Percentiles rank a stretch among this genome's conserved stretches.
Evolutionary conservation across 495 filamentous ascomycete genomes (phyloP).

Genomic region (Hypoxylon subgilvum): DNA sequence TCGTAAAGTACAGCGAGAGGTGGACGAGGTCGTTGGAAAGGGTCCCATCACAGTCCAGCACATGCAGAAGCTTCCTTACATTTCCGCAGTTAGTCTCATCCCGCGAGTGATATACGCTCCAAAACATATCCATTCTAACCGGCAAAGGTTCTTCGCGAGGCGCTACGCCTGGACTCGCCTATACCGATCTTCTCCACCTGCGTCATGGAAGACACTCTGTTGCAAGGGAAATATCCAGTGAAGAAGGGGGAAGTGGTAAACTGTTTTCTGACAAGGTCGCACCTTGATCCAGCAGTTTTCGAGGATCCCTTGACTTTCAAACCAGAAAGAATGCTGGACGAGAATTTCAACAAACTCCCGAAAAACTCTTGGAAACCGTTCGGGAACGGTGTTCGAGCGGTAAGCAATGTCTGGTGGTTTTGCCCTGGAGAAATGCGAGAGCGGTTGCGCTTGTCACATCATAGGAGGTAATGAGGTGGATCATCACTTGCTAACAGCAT

Average conservation of each 20-base stretch:
- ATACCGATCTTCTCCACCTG: constrained; percentile 60
- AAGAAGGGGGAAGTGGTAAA: constrained; percentile 60
- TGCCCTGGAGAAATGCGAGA: no score
- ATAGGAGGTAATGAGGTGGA: no score
- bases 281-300: constrained; percentile 51
- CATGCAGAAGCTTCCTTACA: constrained; percentile 65
- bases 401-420: not conserved
- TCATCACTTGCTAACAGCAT: not conserved
- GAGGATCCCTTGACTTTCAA: constrained; percentile 57
- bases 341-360: constrained; percentile 59
- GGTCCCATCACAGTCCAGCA: constrained; percentile 65
- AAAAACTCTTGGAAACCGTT: constrained; percentile 57
- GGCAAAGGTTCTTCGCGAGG: constrained; percentile 60
- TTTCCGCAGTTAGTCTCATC: constrained; percentile 47
- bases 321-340: constrained; percentile 65
- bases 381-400: constrained; percentile 19
- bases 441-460: no score
- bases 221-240: constrained; percentile 68
- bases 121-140: not conserved
- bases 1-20: constrained; percentile 43
- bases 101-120: not conserved
- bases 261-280: constrained; percentile 47
- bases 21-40: constrained; percentile 62
- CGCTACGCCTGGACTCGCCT: constrained; percentile 66
- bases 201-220: constrained; percentile 53